Percentiles rank a stretch among this genome's conserved stretches.
phyloP scores from a whole-genome alignment of 176 grass and related monocot genomes.

The Leersia perrieri region DNA sequence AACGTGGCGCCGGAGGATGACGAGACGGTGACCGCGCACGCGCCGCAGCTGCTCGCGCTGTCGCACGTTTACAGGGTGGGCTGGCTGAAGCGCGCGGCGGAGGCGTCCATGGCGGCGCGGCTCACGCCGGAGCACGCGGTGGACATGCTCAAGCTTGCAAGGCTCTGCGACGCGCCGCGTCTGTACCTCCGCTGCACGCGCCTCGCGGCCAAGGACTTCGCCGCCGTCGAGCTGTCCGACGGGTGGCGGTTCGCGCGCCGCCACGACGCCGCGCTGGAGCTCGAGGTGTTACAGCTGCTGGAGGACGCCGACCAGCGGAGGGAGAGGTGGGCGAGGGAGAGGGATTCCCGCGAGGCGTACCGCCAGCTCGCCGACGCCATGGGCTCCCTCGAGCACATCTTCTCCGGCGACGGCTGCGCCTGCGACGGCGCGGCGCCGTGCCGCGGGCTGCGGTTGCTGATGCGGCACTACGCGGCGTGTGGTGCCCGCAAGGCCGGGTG shows the following conservation, averaged over 20 bases:
- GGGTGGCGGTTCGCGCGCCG: conserved; percentile 73
- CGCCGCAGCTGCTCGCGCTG: conserved; percentile 69
- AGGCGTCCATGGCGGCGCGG: conserved; percentile 47
- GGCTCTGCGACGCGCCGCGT: conserved; percentile 75
- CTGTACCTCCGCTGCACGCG: conserved; percentile 65
- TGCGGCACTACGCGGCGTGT: conserved; percentile 64
- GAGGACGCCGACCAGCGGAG: conserved; percentile 49
- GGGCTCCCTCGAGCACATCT: conserved; percentile 60
- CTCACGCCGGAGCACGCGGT: conserved; percentile 51
- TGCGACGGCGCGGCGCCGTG: conserved; percentile 35
- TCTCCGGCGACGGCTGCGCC: neutral
- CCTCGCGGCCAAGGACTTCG: conserved; percentile 53
- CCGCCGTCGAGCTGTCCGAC: conserved; percentile 53
- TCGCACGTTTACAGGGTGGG: conserved; percentile 71
- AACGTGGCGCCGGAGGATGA: conserved; percentile 27
- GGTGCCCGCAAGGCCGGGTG: conserved; percentile 46
- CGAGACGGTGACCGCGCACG: conserved; percentile 41
- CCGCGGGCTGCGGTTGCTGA: conserved; percentile 52
- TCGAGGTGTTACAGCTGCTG: conserved; percentile 57
- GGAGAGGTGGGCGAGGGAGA: conserved; percentile 48
- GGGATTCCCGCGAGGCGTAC: conserved; percentile 44
- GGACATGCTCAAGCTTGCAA: conserved; percentile 76
- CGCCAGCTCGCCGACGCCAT: conserved; percentile 62
- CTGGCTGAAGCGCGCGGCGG: conserved; percentile 74
- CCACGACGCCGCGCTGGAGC: conserved; percentile 61